Evolutionary conservation across 2,329 filamentous ascomycete species (phyloP).

Genomic region (Nectriaceae sp.): DNA sequence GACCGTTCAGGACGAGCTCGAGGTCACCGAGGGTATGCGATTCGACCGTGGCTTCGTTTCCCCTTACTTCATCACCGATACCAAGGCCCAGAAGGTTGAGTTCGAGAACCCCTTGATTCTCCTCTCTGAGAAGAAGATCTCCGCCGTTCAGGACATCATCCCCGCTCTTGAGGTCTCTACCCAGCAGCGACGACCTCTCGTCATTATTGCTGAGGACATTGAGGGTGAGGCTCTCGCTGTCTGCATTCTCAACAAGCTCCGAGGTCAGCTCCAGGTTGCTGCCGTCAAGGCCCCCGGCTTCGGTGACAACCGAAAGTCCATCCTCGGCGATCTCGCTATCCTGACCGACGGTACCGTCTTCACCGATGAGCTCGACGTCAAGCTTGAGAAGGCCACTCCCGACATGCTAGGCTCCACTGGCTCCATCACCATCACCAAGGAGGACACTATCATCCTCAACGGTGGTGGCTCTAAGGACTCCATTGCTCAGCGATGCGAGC

Average conservation of each 20-base stretch:
- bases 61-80: conserved; percentile 99
- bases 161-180: conserved; percentile 96
- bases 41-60: conserved; percentile 99
- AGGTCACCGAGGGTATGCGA: conserved; percentile 99
- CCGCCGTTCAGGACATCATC: conserved; percentile 97
- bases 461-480: conserved; percentile 93
- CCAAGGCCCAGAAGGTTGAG: conserved; percentile 98
- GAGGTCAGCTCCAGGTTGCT: conserved; percentile 96
- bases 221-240: conserved; percentile 97
- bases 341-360: conserved; percentile 98
- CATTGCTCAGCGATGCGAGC: conserved; percentile 94
- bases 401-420: conserved; percentile 97
- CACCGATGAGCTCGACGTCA: conserved; percentile 96
- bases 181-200: conserved; percentile 88
- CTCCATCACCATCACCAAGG: conserved; percentile 99
- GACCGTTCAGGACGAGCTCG: conserved; percentile 95
- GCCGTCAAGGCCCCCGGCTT: conserved; percentile 99
- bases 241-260: conserved; percentile 99
- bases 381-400: conserved; percentile 95
- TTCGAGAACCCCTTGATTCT: conserved; percentile 99
- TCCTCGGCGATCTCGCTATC: conserved; percentile 93
- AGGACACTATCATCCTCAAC: conserved; percentile 98
- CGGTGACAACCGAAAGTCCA: conserved; percentile 99
- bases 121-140: conserved; percentile 99
- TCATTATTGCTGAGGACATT: conserved; percentile 99